Conservation (phyloP, 305 asterid genomes). For the Coffea humblotiana region DNA sequence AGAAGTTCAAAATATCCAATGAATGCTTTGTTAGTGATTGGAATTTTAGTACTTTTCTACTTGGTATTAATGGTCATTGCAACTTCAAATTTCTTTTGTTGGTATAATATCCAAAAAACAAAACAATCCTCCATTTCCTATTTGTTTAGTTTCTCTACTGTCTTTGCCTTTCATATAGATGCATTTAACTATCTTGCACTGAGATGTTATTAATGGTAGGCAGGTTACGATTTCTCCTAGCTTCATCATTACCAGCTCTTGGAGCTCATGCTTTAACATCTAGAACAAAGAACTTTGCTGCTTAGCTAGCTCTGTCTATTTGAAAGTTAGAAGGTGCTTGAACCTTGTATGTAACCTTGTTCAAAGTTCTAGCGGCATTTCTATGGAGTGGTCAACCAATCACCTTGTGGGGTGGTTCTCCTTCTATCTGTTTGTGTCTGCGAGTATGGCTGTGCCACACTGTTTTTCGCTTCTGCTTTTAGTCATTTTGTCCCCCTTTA, state of each 20-base stretch:
- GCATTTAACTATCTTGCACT: background rate
- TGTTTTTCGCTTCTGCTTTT: background rate
- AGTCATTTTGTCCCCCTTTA: constrained; percentile 13
- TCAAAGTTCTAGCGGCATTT: constrained; percentile 3
- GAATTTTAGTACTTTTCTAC: background rate
- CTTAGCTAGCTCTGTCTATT: background rate
- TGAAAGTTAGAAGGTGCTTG: background rate
- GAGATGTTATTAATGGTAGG: background rate
- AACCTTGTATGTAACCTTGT: background rate
- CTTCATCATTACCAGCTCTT: background rate
- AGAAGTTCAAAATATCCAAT: background rate
- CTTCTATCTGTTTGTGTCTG: background rate
- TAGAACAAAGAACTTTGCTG: background rate
- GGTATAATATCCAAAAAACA: background rate
- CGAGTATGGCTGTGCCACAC: background rate
- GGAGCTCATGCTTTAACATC: background rate
- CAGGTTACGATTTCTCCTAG: background rate
- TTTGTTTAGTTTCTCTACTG: background rate
- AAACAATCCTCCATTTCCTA: background rate
- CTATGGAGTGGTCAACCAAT: background rate
- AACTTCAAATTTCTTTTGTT: background rate
- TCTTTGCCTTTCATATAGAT: background rate
- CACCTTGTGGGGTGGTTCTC: background rate
- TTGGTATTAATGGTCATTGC: background rate
- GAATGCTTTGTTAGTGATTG: background rate